Conservation (phyloP, 495 filamentous ascomycete genomes). For the Jackrogersella minutella region DNA sequence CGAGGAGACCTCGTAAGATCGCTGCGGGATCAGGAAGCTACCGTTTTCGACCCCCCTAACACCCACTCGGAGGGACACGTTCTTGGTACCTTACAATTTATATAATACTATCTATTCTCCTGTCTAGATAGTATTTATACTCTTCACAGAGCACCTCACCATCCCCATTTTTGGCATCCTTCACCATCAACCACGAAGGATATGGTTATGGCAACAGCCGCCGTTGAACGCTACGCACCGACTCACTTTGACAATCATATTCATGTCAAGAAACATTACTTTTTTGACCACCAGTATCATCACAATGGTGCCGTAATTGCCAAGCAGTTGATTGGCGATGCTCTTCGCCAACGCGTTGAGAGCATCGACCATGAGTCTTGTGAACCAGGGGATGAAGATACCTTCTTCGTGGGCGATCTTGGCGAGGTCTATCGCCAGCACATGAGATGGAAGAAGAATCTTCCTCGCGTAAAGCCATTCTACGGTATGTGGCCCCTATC, state of each 20-base stretch:
- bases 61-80: conserved; percentile 47
- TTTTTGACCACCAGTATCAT: conserved; percentile 45
- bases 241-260: conserved; percentile 55
- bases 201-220: conserved; percentile 64
- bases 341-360: conserved; percentile 81
- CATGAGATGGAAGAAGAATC: conserved; percentile 94
- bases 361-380: conserved; percentile 84
- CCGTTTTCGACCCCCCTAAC: conserved; percentile 91
- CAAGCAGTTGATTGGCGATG: conserved; percentile 74
- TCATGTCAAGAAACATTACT: conserved; percentile 54
- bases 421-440: conserved; percentile 99
- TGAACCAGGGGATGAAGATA: conserved; percentile 90
- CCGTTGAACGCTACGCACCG: conserved; percentile 53
- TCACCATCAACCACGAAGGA: conserved; percentile 46
- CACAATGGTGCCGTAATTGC: conserved; percentile 51
- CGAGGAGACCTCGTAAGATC: conserved; percentile 87
- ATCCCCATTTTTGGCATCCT: conserved; percentile 19
- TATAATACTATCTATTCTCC: conserved; percentile 31
- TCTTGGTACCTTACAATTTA: conserved; percentile 29
- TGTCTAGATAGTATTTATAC: conserved; percentile 28
- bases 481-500: conserved; percentile 71
- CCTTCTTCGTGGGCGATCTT: conserved; percentile 97
- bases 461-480: conserved; percentile 92
- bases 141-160: conserved; percentile 12
- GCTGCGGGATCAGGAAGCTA: conserved; percentile 77